Conservation (phyloP, 306 rosid species). For the Sechiopsis laciniata region DNA sequence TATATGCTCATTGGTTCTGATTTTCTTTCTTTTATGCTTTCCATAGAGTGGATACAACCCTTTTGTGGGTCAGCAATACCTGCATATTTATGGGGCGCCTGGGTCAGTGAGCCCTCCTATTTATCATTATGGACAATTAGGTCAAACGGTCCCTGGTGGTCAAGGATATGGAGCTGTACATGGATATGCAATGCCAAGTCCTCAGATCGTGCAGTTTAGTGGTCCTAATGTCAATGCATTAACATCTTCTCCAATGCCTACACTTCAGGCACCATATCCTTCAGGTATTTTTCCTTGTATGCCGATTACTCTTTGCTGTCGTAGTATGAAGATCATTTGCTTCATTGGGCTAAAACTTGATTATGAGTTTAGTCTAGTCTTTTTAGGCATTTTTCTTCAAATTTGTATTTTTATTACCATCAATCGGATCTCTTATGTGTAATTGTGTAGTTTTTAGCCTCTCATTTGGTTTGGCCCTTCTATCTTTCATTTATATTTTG, state of each 20-base stretch:
- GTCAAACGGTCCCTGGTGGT: constrained; percentile 70
- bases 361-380: not conserved
- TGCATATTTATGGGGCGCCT: constrained; percentile 82
- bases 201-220: constrained; percentile 74
- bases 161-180: constrained; percentile 68
- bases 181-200: constrained; percentile 72
- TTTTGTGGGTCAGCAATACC: constrained; percentile 71
- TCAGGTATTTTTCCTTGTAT: constrained; percentile 46
- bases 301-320: not conserved
- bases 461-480: too few species aligned
- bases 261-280: constrained; percentile 75
- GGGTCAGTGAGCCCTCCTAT: constrained; percentile 53
- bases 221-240: constrained; percentile 66
- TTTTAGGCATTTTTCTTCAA: not conserved
- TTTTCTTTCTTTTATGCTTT: constrained; percentile 22
- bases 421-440: too few species aligned
- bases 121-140: constrained; percentile 77
- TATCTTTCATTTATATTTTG: too few species aligned
- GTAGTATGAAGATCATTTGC: not conserved
- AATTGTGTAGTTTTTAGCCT: too few species aligned
- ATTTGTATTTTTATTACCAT: not conserved
- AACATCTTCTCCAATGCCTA: constrained; percentile 66
- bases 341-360: not conserved
- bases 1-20: constrained; percentile 18
- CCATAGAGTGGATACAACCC: constrained; percentile 61